Evolutionary conservation across 208 protist genomes (phyloP), one percentile per base, ranked within the genome.

Genomic region (Leishmania gerbilli): DNA sequence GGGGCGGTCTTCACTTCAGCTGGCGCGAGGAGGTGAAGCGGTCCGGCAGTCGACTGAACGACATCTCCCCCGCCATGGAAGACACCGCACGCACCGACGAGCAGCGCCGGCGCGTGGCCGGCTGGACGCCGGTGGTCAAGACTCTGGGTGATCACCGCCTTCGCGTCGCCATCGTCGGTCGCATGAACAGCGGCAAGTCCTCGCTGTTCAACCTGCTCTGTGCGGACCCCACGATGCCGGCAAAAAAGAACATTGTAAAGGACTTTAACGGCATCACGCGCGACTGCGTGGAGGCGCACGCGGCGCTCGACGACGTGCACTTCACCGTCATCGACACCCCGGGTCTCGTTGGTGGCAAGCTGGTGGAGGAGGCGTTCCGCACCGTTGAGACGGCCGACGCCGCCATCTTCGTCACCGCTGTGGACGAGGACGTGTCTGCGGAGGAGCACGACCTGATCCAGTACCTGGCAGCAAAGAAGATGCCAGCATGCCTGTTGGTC

Each of bases 321-420:
- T 95, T 98, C 84, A 98, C 94, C 24, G 77, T 94, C 75, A 97
- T 98, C 72, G 95, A 98, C 84, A 98, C 95, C 13, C 95, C 95
- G 0, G 95, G 95, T 0, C 87, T 97, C 24, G 87, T 97, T 17
- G 86, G 90, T 31, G 93, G 94, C 11, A 85, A 71, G 55, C 81
- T 97, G 17, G 92, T 97, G 13, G 94, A 96, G 86, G 92, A 98
- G 87, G 88, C 93, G 0, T 93, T 97, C 79, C 91, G 91, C 45
- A 93, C 94, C 15, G 87, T 97, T 3, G 91, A 96, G 69, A 97
- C 94, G 8, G 93, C 93, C 1, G 95, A 98, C 80, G 93, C 84
- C 1, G 93, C 89, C 31, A 79, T 98, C 51, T 93, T 98, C 62
- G 88, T 98, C 3, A 87, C 90, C 1, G 84, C 92, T 21, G 90